Base-by-base conservation (phyloP, 139 green algal genomes). In the Chlorella sp. region DNA sequence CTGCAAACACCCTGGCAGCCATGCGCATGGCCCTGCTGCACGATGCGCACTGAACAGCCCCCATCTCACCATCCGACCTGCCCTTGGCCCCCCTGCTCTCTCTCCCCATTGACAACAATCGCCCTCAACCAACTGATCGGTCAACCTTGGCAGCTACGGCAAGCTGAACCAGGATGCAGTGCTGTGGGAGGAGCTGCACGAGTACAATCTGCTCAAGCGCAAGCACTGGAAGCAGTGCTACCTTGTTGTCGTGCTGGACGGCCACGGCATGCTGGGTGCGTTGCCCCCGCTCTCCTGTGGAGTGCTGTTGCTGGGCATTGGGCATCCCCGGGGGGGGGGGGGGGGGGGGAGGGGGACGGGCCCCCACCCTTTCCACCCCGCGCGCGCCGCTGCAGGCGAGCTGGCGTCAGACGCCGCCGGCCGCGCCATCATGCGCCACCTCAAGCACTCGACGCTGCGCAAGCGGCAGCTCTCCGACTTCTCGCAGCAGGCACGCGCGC, bases 251-350 rank as follows among this genome's bases (percentile, higher is more conserved):
- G 69, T 82, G 42, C 42, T 78, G 48, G 67, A 73, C 35, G 85
- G 85, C 6, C 86, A 90, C 36, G 86, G 86, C 29, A 84, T 90
- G 80, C 74, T 90, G 8, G 86, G n/a, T n/a, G n/a, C n/a, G n/a
- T n/a, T n/a, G n/a, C n/a, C n/a, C n/a, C n/a, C n/a, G n/a, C n/a
- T n/a, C n/a, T n/a, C n/a, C n/a, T n/a, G n/a, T n/a, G n/a, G n/a
- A n/a, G n/a, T n/a, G n/a, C n/a, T n/a, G n/a, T n/a, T n/a, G n/a
- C n/a, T n/a, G n/a, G n/a, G n/a, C n/a, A n/a, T n/a, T n/a, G n/a
- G n/a, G n/a, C n/a, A n/a, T n/a, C n/a, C n/a, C n/a, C n/a, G n/a
- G n/a, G n/a, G n/a, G n/a, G n/a, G n/a, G n/a, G n/a, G n/a, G n/a
- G n/a, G n/a, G n/a, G n/a, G n/a, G n/a, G n/a, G n/a, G n/a, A n/a